Evolutionary conservation across 371 early-diverging fungal species (phyloP).

Genomic region (Blyttiomyces sp.): DNA sequence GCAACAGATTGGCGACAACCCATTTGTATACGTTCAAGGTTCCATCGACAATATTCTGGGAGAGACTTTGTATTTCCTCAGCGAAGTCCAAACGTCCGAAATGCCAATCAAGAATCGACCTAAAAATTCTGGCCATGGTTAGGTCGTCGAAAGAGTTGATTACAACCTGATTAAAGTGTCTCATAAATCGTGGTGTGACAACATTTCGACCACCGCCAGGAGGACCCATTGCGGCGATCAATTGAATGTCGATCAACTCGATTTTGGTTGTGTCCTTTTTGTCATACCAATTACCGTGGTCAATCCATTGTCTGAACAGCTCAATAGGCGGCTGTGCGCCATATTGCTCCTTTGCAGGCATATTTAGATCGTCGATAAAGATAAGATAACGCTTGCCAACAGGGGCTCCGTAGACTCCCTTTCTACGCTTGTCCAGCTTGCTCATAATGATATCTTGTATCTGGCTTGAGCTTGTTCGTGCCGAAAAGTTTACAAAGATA

Average conservation of each 20-base stretch:
- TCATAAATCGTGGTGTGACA: conserved; percentile 50
- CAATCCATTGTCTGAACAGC: conserved; percentile 53
- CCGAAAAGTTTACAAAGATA: conserved; percentile 54
- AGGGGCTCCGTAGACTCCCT: conserved; percentile 53
- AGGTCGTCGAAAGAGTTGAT: conserved; percentile 54
- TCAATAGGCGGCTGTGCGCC: conserved; percentile 62
- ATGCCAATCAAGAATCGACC: conserved; percentile 53
- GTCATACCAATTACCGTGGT: conserved; percentile 63
- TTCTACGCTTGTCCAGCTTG: conserved; percentile 57
- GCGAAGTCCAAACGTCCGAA: conserved; percentile 48
- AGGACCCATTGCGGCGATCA: conserved; percentile 55
- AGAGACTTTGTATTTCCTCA: conserved; percentile 36
- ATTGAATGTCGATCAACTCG: conserved; percentile 52
- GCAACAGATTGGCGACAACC: conserved; percentile 47
- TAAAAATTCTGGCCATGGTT: conserved; percentile 51
- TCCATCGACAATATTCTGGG: conserved; percentile 36
- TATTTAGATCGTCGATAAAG: conserved; percentile 59
- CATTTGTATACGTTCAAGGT: conserved; percentile 48
- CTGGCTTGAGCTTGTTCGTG: conserved; percentile 49
- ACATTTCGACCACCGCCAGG: conserved; percentile 53
- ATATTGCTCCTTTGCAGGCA: conserved; percentile 58
- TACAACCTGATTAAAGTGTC: conserved; percentile 58
- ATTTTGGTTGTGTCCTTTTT: conserved; percentile 52
- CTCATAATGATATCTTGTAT: conserved; percentile 57
- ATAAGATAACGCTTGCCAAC: conserved; percentile 45